Conservation (phyloP, 2,329 filamentous ascomycete genomes). For the Decorospora gaudefroyi region DNA sequence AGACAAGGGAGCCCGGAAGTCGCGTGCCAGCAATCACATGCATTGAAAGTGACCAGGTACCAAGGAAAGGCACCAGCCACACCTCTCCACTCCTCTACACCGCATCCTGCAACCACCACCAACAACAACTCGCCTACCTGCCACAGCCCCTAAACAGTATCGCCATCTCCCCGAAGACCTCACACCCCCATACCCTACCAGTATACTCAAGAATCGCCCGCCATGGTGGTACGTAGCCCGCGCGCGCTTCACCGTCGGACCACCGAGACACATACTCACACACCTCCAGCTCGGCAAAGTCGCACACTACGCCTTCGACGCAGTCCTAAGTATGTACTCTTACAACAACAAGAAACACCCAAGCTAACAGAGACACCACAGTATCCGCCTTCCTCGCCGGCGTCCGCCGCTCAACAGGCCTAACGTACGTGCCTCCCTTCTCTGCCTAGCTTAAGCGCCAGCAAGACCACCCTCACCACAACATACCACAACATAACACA, state of each 20-base stretch:
- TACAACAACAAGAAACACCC: conserved; percentile 2
- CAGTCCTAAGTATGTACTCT: conserved; percentile 73
- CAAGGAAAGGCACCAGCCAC: conserved; percentile 33
- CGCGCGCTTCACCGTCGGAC: conserved; percentile 14
- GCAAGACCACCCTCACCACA: conserved; percentile 2
- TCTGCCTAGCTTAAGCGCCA: not conserved
- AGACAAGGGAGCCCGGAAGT: conserved; percentile 10
- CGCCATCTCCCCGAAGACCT: conserved; percentile 10
- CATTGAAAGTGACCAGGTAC: conserved; percentile 21
- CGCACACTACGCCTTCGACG: conserved; percentile 95
- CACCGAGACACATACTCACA: conserved; percentile 53
- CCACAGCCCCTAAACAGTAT: conserved; percentile 1
- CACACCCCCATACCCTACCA: conserved; percentile 5
- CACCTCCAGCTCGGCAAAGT: conserved; percentile 85
- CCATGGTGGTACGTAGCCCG: conserved; percentile 47
- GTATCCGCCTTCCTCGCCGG: conserved; percentile 96
- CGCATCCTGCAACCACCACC: conserved; percentile 19
- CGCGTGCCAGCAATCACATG: conserved; percentile 28
- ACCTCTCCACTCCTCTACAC: conserved; percentile 24
- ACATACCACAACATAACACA: too few species aligned
- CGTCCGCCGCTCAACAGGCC: conserved; percentile 93
- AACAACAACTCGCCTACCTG: conserved; percentile 13
- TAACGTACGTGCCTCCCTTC: conserved; percentile 73
- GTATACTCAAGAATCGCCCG: conserved; percentile 14
- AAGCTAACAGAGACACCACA: conserved; percentile 49